phyloP scores from a whole-genome alignment of 1,284 basidiomycete species.

The Cryptococcus amylolentus region DNA sequence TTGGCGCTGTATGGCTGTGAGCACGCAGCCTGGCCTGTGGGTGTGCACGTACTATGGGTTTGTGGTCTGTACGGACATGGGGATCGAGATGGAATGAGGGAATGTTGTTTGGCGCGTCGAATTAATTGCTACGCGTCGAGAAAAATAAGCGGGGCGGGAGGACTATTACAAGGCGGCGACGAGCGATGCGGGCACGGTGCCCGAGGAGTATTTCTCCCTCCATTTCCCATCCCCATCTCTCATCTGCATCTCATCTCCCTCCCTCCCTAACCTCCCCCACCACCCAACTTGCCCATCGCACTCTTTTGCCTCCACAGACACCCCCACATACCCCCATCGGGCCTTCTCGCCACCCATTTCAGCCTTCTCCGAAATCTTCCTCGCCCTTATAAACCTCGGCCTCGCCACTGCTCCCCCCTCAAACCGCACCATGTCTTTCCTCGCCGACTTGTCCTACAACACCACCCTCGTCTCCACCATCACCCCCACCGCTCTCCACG shows the following conservation, averaged over 20 bases:
- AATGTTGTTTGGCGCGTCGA: background rate
- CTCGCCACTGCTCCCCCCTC: background rate
- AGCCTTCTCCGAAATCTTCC: too few species aligned
- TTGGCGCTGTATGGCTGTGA: slow-evolving; percentile 29
- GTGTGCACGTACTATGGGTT: slow-evolving; percentile 24
- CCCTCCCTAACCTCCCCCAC: background rate
- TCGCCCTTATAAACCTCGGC: background rate
- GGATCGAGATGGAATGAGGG: background rate
- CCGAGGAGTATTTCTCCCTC: background rate
- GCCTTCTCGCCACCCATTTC: background rate
- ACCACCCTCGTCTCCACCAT: slow-evolving; percentile 38
- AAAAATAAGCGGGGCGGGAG: too few species aligned
- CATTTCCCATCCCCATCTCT: background rate
- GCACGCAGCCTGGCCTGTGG: background rate
- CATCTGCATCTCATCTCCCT: background rate
- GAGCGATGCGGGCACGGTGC: too few species aligned
- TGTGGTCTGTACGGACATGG: slow-evolving; percentile 15
- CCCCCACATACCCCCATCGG: background rate
- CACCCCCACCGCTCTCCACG: slow-evolving; percentile 34
- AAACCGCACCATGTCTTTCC: background rate
- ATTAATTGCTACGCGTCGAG: too few species aligned
- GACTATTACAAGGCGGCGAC: too few species aligned
- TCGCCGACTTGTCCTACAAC: slow-evolving; percentile 21
- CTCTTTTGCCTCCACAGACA: background rate
- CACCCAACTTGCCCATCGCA: background rate